phyloP scores from a whole-genome alignment of 1,139 yeast genomes.

The Candida albicans region DNA sequence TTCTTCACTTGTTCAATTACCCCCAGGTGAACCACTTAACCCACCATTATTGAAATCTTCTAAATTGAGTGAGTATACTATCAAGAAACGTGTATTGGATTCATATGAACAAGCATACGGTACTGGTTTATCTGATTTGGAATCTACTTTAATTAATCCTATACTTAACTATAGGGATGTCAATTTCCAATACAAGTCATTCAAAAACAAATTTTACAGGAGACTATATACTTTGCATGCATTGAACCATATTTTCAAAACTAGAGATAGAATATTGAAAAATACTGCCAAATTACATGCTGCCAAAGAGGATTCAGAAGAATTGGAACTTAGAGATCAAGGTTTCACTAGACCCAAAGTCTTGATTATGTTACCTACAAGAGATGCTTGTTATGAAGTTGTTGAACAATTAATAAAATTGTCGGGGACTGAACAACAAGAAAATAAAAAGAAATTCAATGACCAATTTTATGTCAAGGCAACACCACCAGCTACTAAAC shows the following conservation, averaged over 20 bases:
- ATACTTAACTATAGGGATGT: slow-evolving; percentile 76
- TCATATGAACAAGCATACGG: slow-evolving; percentile 24
- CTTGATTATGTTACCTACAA: slow-evolving; percentile 78
- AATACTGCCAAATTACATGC: slow-evolving; percentile 61
- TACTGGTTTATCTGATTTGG: slow-evolving; percentile 20
- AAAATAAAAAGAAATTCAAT: slow-evolving; percentile 74
- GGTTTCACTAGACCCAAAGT: slow-evolving; percentile 95
- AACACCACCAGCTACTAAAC: slow-evolving; percentile 58
- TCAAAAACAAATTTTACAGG: slow-evolving; percentile 52
- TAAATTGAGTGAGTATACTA: slow-evolving; percentile 14
- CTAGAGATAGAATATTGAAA: slow-evolving; percentile 78
- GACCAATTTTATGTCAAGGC: slow-evolving; percentile 67
- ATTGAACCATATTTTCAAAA: slow-evolving; percentile 79
- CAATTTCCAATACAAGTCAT: slow-evolving; percentile 52
- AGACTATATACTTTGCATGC: slow-evolving; percentile 70
- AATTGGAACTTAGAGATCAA: slow-evolving; percentile 77
- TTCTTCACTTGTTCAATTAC: slow-evolving; percentile 24
- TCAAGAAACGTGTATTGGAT: slow-evolving; percentile 35
- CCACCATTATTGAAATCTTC: slow-evolving; percentile 12
- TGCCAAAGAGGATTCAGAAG: slow-evolving; percentile 45
- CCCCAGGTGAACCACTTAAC: slow-evolving; percentile 28
- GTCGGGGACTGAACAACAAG: slow-evolving; percentile 73
- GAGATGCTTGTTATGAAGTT: slow-evolving; percentile 72
- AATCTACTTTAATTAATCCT: slow-evolving; percentile 47
- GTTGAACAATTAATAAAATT: slow-evolving; percentile 62